These are phyloP conservation scores for Saccharomycopsis sp. DNA, from an alignment of 805 yeast genomes.

Conservation along the genomic window DNA sequence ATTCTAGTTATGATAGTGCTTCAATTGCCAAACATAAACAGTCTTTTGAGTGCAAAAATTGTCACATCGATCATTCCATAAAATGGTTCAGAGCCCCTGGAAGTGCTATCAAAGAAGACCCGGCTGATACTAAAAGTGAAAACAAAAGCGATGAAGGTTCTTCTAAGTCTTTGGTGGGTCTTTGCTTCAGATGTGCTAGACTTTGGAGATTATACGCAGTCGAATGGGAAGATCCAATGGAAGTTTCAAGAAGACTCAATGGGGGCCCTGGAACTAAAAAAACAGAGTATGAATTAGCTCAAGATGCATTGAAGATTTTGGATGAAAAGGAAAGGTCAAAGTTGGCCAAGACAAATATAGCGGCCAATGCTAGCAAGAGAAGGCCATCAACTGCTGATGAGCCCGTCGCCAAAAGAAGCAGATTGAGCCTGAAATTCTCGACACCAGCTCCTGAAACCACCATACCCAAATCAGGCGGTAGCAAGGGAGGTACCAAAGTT, in stretches of 20 bases:
- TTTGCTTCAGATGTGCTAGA: conserved; percentile 81
- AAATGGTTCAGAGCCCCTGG: conserved; percentile 74
- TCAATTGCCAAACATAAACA: conserved; percentile 36
- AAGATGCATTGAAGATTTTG: conserved; percentile 50
- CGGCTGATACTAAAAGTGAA: conserved; percentile 26
- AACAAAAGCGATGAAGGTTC: too few species aligned
- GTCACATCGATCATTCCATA: conserved; percentile 44
- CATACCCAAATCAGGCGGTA: not conserved
- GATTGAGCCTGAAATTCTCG: not conserved
- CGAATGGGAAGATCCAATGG: conserved; percentile 73
- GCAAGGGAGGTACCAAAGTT: not conserved
- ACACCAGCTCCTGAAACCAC: not conserved
- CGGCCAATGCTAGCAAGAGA: not conserved
- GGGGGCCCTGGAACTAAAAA: conserved; percentile 40
- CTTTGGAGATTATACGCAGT: conserved; percentile 89
- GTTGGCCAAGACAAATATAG: not conserved
- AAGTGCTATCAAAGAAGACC: conserved; percentile 30
- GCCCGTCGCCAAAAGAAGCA: not conserved
- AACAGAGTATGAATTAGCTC: conserved; percentile 56
- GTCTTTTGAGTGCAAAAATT: conserved; percentile 59
- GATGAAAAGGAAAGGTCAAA: conserved; percentile 35
- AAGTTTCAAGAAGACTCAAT: conserved; percentile 43
- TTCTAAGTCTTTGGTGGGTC: conserved; percentile 43
- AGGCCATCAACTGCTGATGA: conserved; percentile 10
- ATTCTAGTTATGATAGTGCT: conserved; percentile 55